Evolutionary conservation across 176 grass and related monocot genomes (phyloP), one percentile per base, ranked within the genome.

Genomic region (Poa annua): DNA sequence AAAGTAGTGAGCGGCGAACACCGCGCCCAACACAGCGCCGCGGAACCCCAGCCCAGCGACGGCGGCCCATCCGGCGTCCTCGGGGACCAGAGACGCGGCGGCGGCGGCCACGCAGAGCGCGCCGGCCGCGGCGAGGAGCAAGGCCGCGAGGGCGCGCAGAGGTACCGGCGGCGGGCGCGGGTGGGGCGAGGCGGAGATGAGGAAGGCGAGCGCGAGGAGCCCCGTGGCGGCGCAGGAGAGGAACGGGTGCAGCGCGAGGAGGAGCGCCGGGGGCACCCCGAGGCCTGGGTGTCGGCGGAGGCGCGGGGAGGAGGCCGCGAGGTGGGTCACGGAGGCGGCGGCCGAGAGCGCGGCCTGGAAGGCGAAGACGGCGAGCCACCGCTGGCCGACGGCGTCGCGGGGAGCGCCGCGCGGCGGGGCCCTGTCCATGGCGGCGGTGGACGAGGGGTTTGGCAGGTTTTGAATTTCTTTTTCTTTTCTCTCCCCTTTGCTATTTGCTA

Each of bases 141-240:
- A 67, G 21, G 87, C 76, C n/a, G 87, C 71, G 49, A 92, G 68
- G 32, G 71, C 55, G 38, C 82, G 59, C 65, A 59, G 80, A 14
- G 3, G 75, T 6, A 95, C 25, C 29, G 76, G 75, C 22, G 88
- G 77, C 5, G 76, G 76, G 79, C 48, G 72, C 75, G 76, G 90
- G 90, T 56, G 93, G 62, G 87, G 80, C 16, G 87, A 81, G 78
- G 34, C 77, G 50, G 74, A 83, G 76, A 92, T 47, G 29, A 91
- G 88, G 85, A 91, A 57, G 59, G 77, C 87, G 54, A 91, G 92
- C 81, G 92, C 79, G 92, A 94, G 69, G 68, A 91, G 77, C 51
- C 66, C 80, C 84, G 75, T 80, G 88, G 68, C 75, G 70, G 87
- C 80, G 74, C 61, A 82, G 57, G 88, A 67, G 65, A 95, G 82